Conservation (phyloP, 768 basidiomycete genomes). For the Pleurotus salmoneostramineus region DNA sequence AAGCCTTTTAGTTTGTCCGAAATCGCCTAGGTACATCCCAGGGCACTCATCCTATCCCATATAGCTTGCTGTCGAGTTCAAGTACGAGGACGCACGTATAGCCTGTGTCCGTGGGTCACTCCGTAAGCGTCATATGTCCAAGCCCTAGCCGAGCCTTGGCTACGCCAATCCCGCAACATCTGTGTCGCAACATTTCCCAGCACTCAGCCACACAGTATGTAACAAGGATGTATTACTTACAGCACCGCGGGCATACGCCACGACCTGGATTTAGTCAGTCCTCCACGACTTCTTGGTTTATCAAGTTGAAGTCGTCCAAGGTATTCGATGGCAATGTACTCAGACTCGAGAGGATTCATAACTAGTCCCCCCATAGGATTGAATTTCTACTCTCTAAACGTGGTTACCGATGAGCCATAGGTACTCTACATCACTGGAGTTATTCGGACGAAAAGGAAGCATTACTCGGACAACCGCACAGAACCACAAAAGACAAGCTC, state of each 20-base stretch:
- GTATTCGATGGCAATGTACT: no score
- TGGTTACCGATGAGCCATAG: neutral
- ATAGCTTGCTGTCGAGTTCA: neutral
- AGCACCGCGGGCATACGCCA: neutral
- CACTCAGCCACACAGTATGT: neutral
- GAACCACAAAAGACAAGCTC: neutral
- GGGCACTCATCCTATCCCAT: neutral
- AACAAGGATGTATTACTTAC: neutral
- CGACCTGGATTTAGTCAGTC: neutral
- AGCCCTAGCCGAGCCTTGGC: neutral
- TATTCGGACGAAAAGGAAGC: neutral
- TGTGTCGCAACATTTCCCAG: neutral
- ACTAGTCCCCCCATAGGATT: neutral
- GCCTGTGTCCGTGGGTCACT: neutral
- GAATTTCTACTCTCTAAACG: neutral
- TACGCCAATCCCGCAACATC: neutral
- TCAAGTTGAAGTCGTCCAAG: no score
- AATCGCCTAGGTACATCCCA: slow-evolving; percentile 1
- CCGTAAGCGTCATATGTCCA: neutral
- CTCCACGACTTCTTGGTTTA: neutral
- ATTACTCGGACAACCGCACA: neutral
- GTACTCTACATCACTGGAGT: neutral
- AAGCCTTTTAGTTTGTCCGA: neutral
- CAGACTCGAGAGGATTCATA: neutral
- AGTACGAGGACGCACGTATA: neutral